Percentiles rank a stretch among this genome's conserved stretches.
Conservation (phyloP, 768 basidiomycete species). For the Heimioporus sp. region DNA sequence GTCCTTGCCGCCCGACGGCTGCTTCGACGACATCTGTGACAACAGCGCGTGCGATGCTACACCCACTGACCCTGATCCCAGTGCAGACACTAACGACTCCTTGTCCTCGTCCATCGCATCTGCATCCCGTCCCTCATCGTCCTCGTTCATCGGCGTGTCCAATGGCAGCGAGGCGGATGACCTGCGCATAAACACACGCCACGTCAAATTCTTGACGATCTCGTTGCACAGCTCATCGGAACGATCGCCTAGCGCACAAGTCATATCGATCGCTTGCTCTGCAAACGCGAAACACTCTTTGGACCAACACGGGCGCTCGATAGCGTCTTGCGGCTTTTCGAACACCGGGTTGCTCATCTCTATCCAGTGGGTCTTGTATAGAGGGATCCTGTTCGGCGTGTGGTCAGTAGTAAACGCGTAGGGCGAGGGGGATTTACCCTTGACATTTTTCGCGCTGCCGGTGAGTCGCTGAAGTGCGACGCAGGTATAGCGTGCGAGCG, state of each 20-base stretch:
- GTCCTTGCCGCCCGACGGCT: conserved; percentile 41
- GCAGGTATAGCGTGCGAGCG: conserved; percentile 90
- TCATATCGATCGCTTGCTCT: conserved; percentile 94
- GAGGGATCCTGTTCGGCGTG: conserved; percentile 60
- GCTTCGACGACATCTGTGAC: conserved; percentile 17
- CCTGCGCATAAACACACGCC: conserved; percentile 56
- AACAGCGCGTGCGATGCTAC: conserved; percentile 15
- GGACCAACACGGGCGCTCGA: conserved; percentile 76
- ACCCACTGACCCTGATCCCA: neutral
- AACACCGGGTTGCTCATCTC: conserved; percentile 90
- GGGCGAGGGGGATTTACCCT: conserved; percentile 50
- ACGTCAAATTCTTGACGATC: conserved; percentile 81
- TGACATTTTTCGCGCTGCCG: conserved; percentile 95
- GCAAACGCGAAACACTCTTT: conserved; percentile 97
- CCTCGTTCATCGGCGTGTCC: conserved; percentile 12
- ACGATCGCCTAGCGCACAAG: conserved; percentile 91
- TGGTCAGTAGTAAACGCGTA: neutral
- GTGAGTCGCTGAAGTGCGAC: conserved; percentile 89
- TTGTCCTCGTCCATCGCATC: conserved; percentile 53
- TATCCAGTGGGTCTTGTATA: conserved; percentile 81
- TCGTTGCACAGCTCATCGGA: conserved; percentile 81
- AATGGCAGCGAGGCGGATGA: conserved; percentile 10
- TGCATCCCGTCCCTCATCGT: conserved; percentile 36
- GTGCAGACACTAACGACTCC: conserved; percentile 29
- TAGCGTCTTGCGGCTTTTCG: conserved; percentile 72